Evolutionary conservation across 2,329 filamentous ascomycete species (phyloP), one percentile per base, ranked within the genome.

Genomic region (Sordariomycetes sp.): DNA sequence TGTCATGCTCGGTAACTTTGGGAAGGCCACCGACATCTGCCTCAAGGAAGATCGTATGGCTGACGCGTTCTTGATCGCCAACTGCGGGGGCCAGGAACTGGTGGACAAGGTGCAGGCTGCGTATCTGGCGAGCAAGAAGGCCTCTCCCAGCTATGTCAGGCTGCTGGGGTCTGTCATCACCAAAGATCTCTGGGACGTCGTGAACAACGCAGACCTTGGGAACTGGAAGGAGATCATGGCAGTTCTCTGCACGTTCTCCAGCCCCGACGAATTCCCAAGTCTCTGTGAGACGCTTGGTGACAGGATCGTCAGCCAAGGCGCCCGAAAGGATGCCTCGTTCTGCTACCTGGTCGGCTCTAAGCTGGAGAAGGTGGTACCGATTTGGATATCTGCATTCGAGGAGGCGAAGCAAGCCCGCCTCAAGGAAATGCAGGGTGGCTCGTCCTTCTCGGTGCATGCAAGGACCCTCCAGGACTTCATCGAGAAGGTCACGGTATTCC

Each of bases 191-290:
- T 97, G 93, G 94, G 94, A 99, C 73, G 82, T 97, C 53, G 94
- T 97, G 8, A 90, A 97, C 74, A 99, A 99, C 67, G 94, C 93
- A 8, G 89, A 97, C 67, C 76, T 99, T 53, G 81, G 82, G 57
- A 89, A 94, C 72, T 99, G 94, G 95, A 97, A 95, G 74, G 94
- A 97, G 72, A 87, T 93, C 3, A 95, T 99, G 89, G 92, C 90
- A 32, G 89, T 92, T 1, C 77, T 99, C 58, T 99, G 94, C 80
- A 97, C 94, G 1, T 99, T 93, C 71, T 94, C 94, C 0, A 87
- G 95, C 62, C 88, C 91, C 52, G 82, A 83, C 46, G 93, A 99
- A 65, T 99, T 99, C 70, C 85, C 93, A 5, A 91, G 97, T 68
- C 85, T 99, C 12, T 99, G 93, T 67, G 94, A 99, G 70, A 90